These are phyloP conservation scores for Fomitopsis betulina DNA, from an alignment of 1,284 basidiomycete genomes.

Conservation along the genomic window DNA sequence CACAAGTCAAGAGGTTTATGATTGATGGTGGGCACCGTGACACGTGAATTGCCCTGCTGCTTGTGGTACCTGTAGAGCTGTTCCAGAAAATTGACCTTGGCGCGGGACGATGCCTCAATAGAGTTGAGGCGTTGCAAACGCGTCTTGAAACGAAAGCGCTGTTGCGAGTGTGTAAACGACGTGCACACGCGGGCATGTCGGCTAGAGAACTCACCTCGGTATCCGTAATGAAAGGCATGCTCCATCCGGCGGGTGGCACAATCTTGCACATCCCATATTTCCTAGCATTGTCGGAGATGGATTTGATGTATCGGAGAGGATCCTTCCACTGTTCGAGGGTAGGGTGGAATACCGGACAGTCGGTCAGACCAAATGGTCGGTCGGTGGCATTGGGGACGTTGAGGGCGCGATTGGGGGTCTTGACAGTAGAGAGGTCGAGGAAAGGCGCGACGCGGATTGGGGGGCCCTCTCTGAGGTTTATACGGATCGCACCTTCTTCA, in stretches of 20 bases:
- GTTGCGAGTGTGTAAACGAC: conserved; percentile 23
- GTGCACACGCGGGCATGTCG: conserved; percentile 21
- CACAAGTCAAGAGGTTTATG: conserved; percentile 91
- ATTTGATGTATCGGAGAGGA: conserved; percentile 93
- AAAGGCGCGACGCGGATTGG: conserved; percentile 56
- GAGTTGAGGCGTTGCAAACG: conserved; percentile 93
- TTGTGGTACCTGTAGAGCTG: conserved; percentile 92
- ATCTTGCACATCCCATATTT: conserved; percentile 95
- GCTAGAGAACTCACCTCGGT: conserved; percentile 65
- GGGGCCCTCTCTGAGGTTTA: conserved; percentile 36
- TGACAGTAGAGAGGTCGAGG: conserved; percentile 67
- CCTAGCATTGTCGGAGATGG: conserved; percentile 73
- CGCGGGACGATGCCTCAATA: conserved; percentile 94
- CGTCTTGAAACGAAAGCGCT: conserved; percentile 94
- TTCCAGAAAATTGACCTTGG: conserved; percentile 96
- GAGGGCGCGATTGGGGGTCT: conserved; percentile 52
- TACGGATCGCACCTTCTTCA: conserved; percentile 22
- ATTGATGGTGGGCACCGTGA: conserved; percentile 90
- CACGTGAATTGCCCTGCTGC: conserved; percentile 83
- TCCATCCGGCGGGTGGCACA: conserved; percentile 90
- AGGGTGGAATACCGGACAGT: conserved; percentile 90
- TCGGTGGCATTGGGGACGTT: conserved; percentile 35
- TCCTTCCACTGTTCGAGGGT: conserved; percentile 89
- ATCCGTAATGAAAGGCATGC: conserved; percentile 95
- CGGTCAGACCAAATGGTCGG: conserved; percentile 81